A percentile compares a stretch with the other conserved stretches of the same genome.
Evolutionary conservation across 345 rosid genomes (phyloP).

Genomic region (Lagerstroemia speciosa): DNA sequence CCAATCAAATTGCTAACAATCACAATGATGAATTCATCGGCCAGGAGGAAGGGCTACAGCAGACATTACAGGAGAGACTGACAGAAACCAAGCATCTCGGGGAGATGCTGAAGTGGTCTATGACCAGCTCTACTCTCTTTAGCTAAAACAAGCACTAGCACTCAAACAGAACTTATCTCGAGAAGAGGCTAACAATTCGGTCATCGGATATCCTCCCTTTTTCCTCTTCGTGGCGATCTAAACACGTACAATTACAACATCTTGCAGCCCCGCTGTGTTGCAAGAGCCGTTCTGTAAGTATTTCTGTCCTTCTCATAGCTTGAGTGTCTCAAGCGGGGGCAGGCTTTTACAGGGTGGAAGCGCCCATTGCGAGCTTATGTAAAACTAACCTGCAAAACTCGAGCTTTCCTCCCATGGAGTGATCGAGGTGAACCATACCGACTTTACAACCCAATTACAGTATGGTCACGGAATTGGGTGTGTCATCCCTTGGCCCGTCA

Average conservation of each 20-base stretch:
- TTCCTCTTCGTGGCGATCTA: not conserved
- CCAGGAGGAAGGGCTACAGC: not conserved
- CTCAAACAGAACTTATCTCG: not conserved
- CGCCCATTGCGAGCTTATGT: not conserved
- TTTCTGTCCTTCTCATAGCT: not conserved
- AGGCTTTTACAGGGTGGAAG: not conserved
- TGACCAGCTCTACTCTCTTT: slow-evolving; percentile 25
- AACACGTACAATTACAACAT: slow-evolving; percentile 1
- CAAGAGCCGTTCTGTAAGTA: not conserved
- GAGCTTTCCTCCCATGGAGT: not conserved
- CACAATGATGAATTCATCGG: slow-evolving; percentile 30
- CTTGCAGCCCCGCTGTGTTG: not conserved
- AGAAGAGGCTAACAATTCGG: not conserved
- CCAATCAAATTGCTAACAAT: slow-evolving; percentile 30
- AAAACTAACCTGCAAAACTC: not conserved
- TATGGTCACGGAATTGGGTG: slow-evolving; percentile 47
- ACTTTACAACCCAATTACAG: slow-evolving; percentile 12
- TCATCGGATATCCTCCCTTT: not conserved
- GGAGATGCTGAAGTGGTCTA: slow-evolving; percentile 13
- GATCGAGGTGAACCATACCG: not conserved
- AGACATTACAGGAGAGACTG: slow-evolving; percentile 2
- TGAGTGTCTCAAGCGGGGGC: not conserved
- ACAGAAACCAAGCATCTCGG: slow-evolving; percentile 30
- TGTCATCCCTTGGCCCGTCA: slow-evolving; percentile 73
- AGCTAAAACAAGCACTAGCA: slow-evolving; percentile 1